Percentiles rank a stretch among this genome's conserved stretches.
These are phyloP conservation scores for Alternaria brassicae DNA, from an alignment of 2,329 filamentous ascomycete species.

Conservation along the genomic window DNA sequence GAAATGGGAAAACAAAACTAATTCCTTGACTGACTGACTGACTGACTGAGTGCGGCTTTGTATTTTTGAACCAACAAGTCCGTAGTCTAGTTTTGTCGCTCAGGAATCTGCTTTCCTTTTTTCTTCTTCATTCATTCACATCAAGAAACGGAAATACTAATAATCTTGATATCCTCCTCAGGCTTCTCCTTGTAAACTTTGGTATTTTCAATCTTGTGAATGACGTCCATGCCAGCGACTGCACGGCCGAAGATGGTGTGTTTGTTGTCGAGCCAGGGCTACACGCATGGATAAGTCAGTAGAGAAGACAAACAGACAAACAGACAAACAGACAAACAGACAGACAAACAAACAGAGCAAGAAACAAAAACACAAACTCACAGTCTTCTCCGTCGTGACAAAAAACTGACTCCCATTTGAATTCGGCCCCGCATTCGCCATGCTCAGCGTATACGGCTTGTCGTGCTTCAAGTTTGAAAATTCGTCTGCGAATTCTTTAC, in stretches of 20 bases:
- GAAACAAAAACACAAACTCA: constrained; percentile 54
- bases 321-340: too few species aligned
- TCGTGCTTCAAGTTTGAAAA: constrained; percentile 91
- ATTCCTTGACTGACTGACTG: too few species aligned
- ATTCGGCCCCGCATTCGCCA: constrained; percentile 96
- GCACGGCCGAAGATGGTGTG: constrained; percentile 96
- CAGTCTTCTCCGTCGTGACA: constrained; percentile 95
- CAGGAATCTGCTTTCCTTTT: too few species aligned
- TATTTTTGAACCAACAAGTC: neutral
- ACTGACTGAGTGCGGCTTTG: too few species aligned
- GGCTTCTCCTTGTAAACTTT: constrained; percentile 91
- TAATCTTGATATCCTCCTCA: constrained; percentile 95
- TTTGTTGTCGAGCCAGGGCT: constrained; percentile 93
- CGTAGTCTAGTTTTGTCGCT: too few species aligned
- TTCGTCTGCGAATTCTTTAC: constrained; percentile 90
- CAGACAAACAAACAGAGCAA: too few species aligned
- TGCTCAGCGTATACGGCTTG: constrained; percentile 93
- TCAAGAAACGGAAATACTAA: constrained; percentile 71
- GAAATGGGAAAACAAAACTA: too few species aligned
- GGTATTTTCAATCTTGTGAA: constrained; percentile 93
- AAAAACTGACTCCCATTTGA: constrained; percentile 98
- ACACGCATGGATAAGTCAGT: constrained; percentile 13
- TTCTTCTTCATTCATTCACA: too few species aligned
- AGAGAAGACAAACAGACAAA: too few species aligned
- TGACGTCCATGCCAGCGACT: constrained; percentile 88